These are phyloP conservation scores for Phytophthora citricola DNA, from an alignment of 352 stramenopile genomes.

Conservation along the genomic window DNA sequence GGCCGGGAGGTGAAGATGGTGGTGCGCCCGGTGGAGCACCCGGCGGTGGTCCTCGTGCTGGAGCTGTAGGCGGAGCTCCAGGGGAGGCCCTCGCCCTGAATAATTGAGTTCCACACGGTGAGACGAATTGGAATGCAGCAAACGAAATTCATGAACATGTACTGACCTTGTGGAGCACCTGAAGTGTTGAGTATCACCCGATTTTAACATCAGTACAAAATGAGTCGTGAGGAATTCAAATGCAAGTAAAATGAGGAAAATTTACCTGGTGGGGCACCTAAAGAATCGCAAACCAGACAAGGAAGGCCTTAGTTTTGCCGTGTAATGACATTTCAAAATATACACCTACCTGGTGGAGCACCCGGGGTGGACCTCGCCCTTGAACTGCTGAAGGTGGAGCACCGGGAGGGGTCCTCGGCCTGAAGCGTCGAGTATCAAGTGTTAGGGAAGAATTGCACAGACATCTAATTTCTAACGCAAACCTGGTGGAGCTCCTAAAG, in stretches of 20 bases:
- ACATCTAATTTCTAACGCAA: too few species aligned
- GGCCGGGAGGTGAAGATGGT: slow-evolving; percentile 2
- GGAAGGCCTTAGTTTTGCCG: too few species aligned
- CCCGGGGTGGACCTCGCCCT: neutral
- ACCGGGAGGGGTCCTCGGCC: slow-evolving; percentile 26
- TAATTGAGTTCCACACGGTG: neutral
- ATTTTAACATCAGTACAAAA: neutral
- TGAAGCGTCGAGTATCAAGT: neutral
- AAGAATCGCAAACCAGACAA: too few species aligned
- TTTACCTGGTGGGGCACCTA: slow-evolving; percentile 2
- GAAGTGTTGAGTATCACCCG: neutral
- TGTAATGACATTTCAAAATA: too few species aligned
- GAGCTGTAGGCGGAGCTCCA: slow-evolving; percentile 11
- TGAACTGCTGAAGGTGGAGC: slow-evolving; percentile 11
- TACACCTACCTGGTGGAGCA: too few species aligned
- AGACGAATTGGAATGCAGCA: neutral
- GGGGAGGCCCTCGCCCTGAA: slow-evolving; percentile 19
- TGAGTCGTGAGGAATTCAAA: neutral
- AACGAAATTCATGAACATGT: neutral
- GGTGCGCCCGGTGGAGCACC: slow-evolving; percentile 23
- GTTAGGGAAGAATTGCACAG: too few species aligned
- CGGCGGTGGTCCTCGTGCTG: slow-evolving; percentile 36
- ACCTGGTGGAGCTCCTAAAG: too few species aligned
- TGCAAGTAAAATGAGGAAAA: neutral
- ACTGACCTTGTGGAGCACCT: slow-evolving; percentile 7